Base-by-base conservation (phyloP, 1,284 basidiomycete genomes). In the Cryptococcus hybrid region DNA sequence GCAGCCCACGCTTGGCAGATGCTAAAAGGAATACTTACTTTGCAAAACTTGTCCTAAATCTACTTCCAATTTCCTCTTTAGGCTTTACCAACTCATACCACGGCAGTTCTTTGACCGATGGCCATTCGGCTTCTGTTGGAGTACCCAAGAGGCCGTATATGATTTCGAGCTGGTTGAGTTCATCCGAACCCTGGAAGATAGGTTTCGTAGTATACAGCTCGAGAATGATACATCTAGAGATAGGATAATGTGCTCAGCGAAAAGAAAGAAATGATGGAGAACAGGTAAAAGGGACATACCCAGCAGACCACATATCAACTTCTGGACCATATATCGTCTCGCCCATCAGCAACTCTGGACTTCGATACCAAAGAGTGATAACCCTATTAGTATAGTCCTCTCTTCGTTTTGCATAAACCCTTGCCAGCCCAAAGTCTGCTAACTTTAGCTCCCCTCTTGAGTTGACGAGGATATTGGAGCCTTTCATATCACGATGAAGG, bases 291-390 rank as follows among this genome's bases (percentile, higher is more conserved):
- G 24, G 24, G 15, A 80, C 84, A 67, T 77, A 94, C 91, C 96
- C 96, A 9, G 95, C 96, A 73, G 93, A 96, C 96, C 96, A 99
- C 87, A 96, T 96, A 72, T 99, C 96, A n/a, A 99, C 95, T 70
- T 97, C 96, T 2, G 92, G 88, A 1, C 94, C 95, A 78, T 99
- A 99, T 18, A 92, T 86, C 1, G 96, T 99, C 49, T 93, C 92
- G 13, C 96, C 97, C 64, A 99, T 87, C 43, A 99, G 79, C 49
- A 99, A 81, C 76, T 99, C 97, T 3, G 95, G 96, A 4, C 92
- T 91, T 47, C 96, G 86, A 78, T 99, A 99, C 97, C 97, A 99
- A 47, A 98, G 84, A 11, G 96, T 99, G 65, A 99, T 98, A 46
- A 99, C 96, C 37, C 96, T 85, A 77, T 99, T 99, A 37, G 96